Evolutionary conservation across 331 rosid genomes (phyloP), one percentile per base, ranked within the genome.

Genomic region (Telfairia occidentalis): DNA sequence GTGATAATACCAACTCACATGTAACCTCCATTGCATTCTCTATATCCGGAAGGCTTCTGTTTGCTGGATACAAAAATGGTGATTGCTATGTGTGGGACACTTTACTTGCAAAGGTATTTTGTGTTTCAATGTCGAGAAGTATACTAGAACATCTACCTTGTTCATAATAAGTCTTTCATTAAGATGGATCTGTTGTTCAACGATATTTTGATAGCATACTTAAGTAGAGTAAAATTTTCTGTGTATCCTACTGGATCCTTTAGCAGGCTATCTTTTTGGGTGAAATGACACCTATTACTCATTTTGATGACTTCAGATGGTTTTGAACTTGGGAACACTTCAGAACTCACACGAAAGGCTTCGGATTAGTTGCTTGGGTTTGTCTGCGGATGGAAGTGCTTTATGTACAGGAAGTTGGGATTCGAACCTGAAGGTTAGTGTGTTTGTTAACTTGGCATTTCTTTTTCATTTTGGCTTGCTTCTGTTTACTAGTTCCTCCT

Each of bases 381-480:
- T 95, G 87, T 88, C 99, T 28, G 96, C 96, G 84, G 99, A 95
- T 84, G 99, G 99, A 79, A 95, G 99, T 85, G 99, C 99, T 76
- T 78, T 95, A 81, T 95, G 99, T 90, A 92, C 99, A 75, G 97
- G 99, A 83, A 95, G 99, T 82, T 92, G 76, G 90, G 99, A 95
- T 85, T 82, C 92, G 82, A 95, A 95, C 82, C 91, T 95, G 28
- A 87, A 87, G 91, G 91, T 87, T 19, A 61, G 81, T 73, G 37
- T 55, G 73, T 21, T 7, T 54, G 29, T 50, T 26, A 54, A 28
- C 63, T 29, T 53, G 54, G 55, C 18, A 9, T 35, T 34, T 3
- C 52, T 58, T 18, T 34, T 75, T 35, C 49, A 50, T 49, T 53
- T 70, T 45, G 15, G 9, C 72, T 19, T 19, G n/a, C 28, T 65